Conservation (phyloP, 2,329 filamentous ascomycete species). For the Pyricularia sp. region DNA sequence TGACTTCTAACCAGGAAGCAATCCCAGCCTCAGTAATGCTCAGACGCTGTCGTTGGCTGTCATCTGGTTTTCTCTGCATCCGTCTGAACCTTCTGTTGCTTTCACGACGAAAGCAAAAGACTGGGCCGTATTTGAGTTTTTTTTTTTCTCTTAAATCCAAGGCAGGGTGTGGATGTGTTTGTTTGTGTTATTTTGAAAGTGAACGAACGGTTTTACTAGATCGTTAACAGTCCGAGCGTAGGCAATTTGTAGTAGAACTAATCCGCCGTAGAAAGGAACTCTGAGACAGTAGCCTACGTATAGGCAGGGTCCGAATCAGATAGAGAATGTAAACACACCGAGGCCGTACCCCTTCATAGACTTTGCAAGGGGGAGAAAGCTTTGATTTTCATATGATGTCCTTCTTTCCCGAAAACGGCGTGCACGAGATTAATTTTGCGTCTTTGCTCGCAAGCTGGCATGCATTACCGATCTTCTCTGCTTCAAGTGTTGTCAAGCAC, state of each 20-base stretch:
- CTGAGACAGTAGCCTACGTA: background rate
- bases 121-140: background rate
- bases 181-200: background rate
- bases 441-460: slow-evolving; percentile 2
- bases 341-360: background rate
- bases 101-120: background rate
- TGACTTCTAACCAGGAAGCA: background rate
- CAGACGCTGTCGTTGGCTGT: background rate
- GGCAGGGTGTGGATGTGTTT: background rate
- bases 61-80: background rate
- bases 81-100: background rate
- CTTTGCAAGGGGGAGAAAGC: background rate
- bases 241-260: background rate
- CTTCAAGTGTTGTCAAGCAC: background rate
- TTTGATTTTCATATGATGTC: background rate
- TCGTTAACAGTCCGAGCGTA: background rate
- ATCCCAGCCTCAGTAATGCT: background rate
- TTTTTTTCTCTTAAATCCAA: background rate
- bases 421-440: slow-evolving; percentile 15
- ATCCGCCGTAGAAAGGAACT: background rate
- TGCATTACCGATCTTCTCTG: background rate
- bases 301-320: background rate
- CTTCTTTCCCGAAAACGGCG: background rate
- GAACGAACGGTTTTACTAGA: background rate
- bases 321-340: background rate